These are phyloP conservation scores for Botrytis tulipae DNA, from an alignment of 2,329 filamentous ascomycete species.

Conservation along the genomic window DNA sequence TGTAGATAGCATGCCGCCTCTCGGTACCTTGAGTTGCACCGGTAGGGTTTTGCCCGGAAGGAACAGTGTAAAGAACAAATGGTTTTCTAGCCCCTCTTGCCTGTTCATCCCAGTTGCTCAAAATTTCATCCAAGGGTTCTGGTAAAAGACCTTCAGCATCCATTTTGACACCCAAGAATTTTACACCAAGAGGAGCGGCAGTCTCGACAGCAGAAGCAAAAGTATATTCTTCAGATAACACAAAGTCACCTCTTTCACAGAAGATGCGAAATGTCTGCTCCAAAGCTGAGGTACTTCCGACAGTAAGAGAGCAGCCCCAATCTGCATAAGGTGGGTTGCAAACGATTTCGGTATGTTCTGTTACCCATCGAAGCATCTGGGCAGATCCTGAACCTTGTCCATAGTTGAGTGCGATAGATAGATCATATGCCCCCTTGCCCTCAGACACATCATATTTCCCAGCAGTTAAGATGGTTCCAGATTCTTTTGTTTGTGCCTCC, in stretches of 20 bases:
- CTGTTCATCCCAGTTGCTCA: conserved; percentile 63
- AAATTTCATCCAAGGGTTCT: conserved; percentile 58
- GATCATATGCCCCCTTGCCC: conserved; percentile 59
- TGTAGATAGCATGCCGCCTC: conserved; percentile 62
- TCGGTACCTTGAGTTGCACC: conserved; percentile 64
- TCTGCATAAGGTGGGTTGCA: conserved; percentile 84
- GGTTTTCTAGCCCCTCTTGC: conserved; percentile 61
- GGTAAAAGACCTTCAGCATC: conserved; percentile 65
- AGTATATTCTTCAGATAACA: conserved; percentile 88
- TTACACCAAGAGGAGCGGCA: conserved; percentile 60
- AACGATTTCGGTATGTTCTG: conserved; percentile 92
- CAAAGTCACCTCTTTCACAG: conserved; percentile 68
- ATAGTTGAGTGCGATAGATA: conserved; percentile 90
- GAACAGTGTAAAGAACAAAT: conserved; percentile 67
- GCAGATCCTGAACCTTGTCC: conserved; percentile 82
- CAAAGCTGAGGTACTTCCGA: conserved; percentile 82
- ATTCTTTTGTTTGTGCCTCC: conserved; percentile 61
- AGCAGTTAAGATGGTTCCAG: conserved; percentile 60
- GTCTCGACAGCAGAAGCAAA: conserved; percentile 73
- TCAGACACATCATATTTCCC: conserved; percentile 81
- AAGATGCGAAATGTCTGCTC: conserved; percentile 85
- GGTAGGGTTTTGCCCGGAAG: conserved; percentile 73
- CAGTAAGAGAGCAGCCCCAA: conserved; percentile 80
- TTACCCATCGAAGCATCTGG: conserved; percentile 85
- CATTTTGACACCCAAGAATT: conserved; percentile 59